Conservation (phyloP, 768 basidiomycete genomes). For the Termitomyces sp. region DNA sequence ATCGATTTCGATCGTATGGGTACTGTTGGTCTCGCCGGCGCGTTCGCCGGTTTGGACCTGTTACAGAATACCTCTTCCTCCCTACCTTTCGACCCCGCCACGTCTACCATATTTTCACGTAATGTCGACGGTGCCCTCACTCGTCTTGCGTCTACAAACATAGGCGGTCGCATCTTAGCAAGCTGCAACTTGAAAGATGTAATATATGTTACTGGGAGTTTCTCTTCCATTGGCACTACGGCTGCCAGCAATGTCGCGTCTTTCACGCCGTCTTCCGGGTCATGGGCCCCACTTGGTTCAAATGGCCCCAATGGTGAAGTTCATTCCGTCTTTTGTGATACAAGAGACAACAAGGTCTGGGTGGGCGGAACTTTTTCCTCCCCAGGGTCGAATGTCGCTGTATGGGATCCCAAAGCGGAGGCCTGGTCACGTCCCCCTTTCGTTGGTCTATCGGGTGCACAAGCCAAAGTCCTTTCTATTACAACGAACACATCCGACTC, state of each 20-base stretch:
- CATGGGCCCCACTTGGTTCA: constrained; percentile 59
- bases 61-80: constrained; percentile 49
- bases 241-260: constrained; percentile 70
- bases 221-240: constrained; percentile 61
- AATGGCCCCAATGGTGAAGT: constrained; percentile 73
- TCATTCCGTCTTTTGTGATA: constrained; percentile 75
- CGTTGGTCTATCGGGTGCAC: constrained; percentile 69
- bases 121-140: constrained; percentile 60
- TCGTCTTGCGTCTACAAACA: constrained; percentile 70
- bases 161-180: constrained; percentile 71
- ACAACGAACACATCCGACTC: constrained; percentile 62
- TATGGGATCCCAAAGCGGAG: constrained; percentile 58
- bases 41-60: constrained; percentile 83
- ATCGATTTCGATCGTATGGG: constrained; percentile 75
- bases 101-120: constrained; percentile 68
- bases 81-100: constrained; percentile 61
- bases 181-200: constrained; percentile 65
- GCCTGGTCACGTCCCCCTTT: constrained; percentile 82
- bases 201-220: constrained; percentile 82
- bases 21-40: constrained; percentile 80
- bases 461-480: constrained; percentile 70
- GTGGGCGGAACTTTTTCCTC: constrained; percentile 72
- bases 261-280: constrained; percentile 54
- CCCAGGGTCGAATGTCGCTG: constrained; percentile 61
- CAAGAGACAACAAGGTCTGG: constrained; percentile 62